Conservation (phyloP, 192 early-diverging fungal genomes). For the Gaertneriomyces sp. region DNA sequence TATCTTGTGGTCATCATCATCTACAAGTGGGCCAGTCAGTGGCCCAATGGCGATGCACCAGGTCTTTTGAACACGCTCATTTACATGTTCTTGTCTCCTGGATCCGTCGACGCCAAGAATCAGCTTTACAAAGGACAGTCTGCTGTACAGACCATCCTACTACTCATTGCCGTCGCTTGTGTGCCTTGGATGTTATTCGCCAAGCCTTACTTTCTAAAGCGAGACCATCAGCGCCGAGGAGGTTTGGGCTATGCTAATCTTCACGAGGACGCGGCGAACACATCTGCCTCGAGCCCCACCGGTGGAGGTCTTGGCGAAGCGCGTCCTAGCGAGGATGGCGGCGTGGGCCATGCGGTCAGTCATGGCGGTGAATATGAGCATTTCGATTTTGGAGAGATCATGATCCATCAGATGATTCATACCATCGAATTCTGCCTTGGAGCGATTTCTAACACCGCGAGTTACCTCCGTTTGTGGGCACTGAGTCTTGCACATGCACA, state of each 20-base stretch:
- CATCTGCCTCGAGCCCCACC: slow-evolving; percentile 3
- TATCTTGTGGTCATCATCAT: slow-evolving; percentile 88
- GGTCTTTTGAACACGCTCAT: slow-evolving; percentile 97
- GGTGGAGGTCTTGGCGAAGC: slow-evolving; percentile 1
- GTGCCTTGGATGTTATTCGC: slow-evolving; percentile 97
- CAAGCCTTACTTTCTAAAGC: slow-evolving; percentile 84
- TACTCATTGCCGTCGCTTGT: slow-evolving; percentile 80
- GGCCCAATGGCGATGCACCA: slow-evolving; percentile 74
- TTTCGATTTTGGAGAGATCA: slow-evolving; percentile 93
- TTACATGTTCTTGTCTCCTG: slow-evolving; percentile 98
- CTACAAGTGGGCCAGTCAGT: slow-evolving; percentile 95
- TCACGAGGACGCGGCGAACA: slow-evolving; percentile 27
- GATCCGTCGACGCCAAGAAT: slow-evolving; percentile 63
- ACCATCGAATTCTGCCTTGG: slow-evolving; percentile 97
- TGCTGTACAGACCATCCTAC: slow-evolving; percentile 71
- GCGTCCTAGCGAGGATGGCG: slow-evolving; percentile 15
- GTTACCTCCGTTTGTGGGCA: slow-evolving; percentile 98
- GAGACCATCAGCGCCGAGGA: slow-evolving; percentile 62
- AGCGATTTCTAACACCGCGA: slow-evolving; percentile 97
- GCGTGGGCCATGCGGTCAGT: slow-evolving; percentile 10
- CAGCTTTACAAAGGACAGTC: slow-evolving; percentile 85
- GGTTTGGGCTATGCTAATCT: slow-evolving; percentile 61
- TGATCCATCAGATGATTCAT: slow-evolving; percentile 98
- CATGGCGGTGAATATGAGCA: slow-evolving; percentile 28
- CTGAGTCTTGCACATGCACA: slow-evolving; percentile 95